Conservation (phyloP, 2,329 filamentous ascomycete genomes). For the Penicillium sp. region DNA sequence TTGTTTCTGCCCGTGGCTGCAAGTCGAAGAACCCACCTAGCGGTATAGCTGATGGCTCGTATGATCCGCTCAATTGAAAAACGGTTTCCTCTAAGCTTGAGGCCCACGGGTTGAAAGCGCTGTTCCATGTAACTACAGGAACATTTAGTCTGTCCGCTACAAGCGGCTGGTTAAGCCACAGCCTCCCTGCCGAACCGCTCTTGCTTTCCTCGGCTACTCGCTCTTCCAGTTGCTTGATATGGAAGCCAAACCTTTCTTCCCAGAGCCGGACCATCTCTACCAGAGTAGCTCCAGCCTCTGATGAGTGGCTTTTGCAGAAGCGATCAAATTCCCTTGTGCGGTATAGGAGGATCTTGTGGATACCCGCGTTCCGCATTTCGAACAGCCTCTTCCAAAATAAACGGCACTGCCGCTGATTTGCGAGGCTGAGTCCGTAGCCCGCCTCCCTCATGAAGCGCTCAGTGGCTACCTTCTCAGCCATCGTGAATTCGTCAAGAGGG, state of each 20-base stretch:
- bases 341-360: conserved; percentile 17
- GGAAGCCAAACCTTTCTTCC: conserved; percentile 11
- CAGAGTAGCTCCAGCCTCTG: conserved; percentile 1
- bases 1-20: conserved; percentile 3
- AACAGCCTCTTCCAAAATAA: conserved; percentile 18
- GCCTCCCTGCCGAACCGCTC: conserved; percentile 9
- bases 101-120: conserved; percentile 12
- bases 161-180: conserved; percentile 6
- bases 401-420: conserved; percentile 15
- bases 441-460: conserved; percentile 16
- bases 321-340: conserved; percentile 19
- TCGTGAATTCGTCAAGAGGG: conserved; percentile 16
- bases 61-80: conserved; percentile 10
- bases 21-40: conserved; percentile 13
- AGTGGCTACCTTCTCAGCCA: conserved; percentile 20
- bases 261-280: conserved; percentile 6
- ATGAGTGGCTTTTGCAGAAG: conserved; percentile 12
- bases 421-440: conserved; percentile 14
- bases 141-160: conserved; percentile 13
- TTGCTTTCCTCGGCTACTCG: conserved; percentile 4
- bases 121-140: conserved; percentile 11
- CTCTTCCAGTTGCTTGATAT: conserved; percentile 14
- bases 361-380: conserved; percentile 16
- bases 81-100: conserved; percentile 8
- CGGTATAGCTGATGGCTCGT: neutral